Base-by-base conservation (phyloP, 139 green algal genomes). In the Gonium pectorale region DNA sequence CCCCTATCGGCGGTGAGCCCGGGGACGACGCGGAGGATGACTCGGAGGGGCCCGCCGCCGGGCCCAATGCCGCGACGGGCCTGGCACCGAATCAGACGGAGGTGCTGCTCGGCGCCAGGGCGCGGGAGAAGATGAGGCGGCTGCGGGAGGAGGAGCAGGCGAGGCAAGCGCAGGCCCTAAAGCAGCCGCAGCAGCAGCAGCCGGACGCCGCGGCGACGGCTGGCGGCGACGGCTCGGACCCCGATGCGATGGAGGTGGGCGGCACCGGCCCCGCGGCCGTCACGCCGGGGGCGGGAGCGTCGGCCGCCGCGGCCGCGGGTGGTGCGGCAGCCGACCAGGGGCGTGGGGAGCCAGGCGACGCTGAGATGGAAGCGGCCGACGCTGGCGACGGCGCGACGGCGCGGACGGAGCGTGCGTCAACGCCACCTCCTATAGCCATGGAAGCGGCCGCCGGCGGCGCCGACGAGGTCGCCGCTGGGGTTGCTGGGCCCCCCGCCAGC, bases 41-140 rank as follows among this genome's bases (percentile, higher is more conserved):
- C 21, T 40, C 21, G 27, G 40, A 31, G 5, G n/a, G 31, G 19
- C 41, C 17, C 1, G 8, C 13, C 6, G 44, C 26, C 0, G 38
- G 43, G 2, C 68, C 43, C 29, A 59, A 40, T 31, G 43, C 37
- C 29, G 56, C 31, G 24, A 35, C 49, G 59, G 75, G 75, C 0
- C 75, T 83, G 40, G 75, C 75, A 8, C 75, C 75, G 1, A 72
- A 72, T 24, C 26, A 72, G 60, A 83, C 75, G 19, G 41, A 83
- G 60, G 75, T 83, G 41, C 41, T 83, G 75, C 41, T 72, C 1
- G 75, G 75, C 52, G 29, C 43, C 74, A 43, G 31, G 26, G 74
- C 56, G 24, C 40, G 19, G 33, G 13, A 1, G 24, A 27, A 27
- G 31, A 6, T 41, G n/a, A 40, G 29, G 62, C 8, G 6, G n/a